Evolutionary conservation across 1,284 basidiomycete species (phyloP), one percentile per base, ranked within the genome.

Genomic region (Pascua guehoae): DNA sequence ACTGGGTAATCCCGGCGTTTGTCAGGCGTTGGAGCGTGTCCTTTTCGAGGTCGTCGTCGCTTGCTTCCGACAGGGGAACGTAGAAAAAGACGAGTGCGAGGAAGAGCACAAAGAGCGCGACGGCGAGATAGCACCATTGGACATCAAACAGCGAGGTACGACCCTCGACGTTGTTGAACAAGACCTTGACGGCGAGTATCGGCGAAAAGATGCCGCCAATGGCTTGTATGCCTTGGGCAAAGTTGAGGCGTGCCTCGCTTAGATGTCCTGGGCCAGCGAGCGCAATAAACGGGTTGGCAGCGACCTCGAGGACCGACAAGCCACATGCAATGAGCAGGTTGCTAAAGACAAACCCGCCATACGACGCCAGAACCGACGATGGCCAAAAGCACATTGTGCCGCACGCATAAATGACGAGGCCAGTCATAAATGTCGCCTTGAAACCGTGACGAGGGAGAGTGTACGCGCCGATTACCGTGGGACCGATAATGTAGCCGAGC

Each of bases 381-480:
- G 75, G 75, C 75, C 74, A 77, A 57, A 75, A 77, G 10, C 71
- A 65, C 69, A 77, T 71, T 9, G 72, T 66, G 15, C 74, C 75
- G 43, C 62, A 60, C 0, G 69, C 68, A 52, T 72, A 75, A 39
- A 77, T 66, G 37, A 68, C 66, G 9, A 77, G 66, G 10, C 75
- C 75, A 0, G 69, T 61, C 42, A 77, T 73, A 62, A 77, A 76
- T 4, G 75, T 76, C 41, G 64, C 63, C 58, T 75, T 75, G 71
- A 77, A 77, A 0, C 73, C 73, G 36, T 65, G 48, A 5, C 62
- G 61, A 5, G 64, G 66, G 39, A 77, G 62, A 1, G 68, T 55
- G 60, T 69, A 72, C 49, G 70, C 70, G 16, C 72, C 75, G 17
- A 74, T 47, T 7, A 61, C 47, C 7, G 59, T 44, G 1, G 74